phyloP scores from a whole-genome alignment of 257 asterid genomes.

The Coffea eugenioides region DNA sequence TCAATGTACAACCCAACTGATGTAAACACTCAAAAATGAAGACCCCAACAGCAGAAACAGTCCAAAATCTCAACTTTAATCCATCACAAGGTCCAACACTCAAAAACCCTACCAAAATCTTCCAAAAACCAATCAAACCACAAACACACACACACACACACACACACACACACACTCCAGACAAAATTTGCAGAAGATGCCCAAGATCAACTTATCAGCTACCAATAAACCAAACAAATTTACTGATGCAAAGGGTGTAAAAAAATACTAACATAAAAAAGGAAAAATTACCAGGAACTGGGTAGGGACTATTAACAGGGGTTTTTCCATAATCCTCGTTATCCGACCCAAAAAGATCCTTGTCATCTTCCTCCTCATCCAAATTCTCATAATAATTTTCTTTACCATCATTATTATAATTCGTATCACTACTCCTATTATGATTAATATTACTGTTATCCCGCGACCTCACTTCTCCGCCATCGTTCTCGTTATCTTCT shows the following conservation, averaged over 20 bases:
- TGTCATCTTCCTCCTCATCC: slow-evolving; percentile 47
- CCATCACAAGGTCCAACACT: neutral
- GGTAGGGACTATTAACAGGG: slow-evolving; percentile 52
- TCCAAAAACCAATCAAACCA: neutral
- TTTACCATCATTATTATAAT: slow-evolving; percentile 13
- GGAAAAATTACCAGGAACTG: slow-evolving; percentile 67
- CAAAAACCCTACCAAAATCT: neutral
- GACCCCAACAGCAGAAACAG: neutral
- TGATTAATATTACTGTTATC: slow-evolving; percentile 21
- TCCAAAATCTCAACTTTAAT: neutral
- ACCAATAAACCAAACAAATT: neutral
- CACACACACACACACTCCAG: neutral
- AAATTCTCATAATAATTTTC: slow-evolving; percentile 31
- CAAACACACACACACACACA: neutral
- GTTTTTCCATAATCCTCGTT: slow-evolving; percentile 79
- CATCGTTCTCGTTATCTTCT: slow-evolving; percentile 39
- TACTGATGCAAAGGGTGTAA: neutral
- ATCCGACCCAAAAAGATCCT: slow-evolving; percentile 94
- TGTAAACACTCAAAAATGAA: neutral
- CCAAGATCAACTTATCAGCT: slow-evolving; percentile 6
- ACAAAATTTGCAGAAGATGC: neutral
- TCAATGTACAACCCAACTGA: neutral
- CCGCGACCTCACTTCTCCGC: slow-evolving; percentile 57
- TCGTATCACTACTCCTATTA: neutral
- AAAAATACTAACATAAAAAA: neutral